phyloP scores from a whole-genome alignment of 176 grass and related monocot species.

The Oryza glaberrima region DNA sequence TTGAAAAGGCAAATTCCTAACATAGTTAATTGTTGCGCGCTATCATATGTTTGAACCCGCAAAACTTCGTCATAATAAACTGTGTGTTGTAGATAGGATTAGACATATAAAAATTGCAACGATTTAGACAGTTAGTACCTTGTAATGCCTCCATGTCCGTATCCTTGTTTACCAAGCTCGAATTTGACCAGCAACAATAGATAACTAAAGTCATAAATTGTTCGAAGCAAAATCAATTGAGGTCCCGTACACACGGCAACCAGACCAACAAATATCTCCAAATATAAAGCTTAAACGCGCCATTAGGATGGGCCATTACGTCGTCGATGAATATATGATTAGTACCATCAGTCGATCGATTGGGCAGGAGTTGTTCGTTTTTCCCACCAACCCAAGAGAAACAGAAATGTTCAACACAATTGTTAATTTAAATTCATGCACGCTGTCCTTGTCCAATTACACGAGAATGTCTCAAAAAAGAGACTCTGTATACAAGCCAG shows the following conservation, averaged over 20 bases:
- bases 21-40: not conserved
- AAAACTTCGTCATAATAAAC: not conserved
- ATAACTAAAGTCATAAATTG: not conserved
- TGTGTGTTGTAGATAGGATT: not conserved
- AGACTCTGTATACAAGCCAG: not conserved
- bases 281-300: not conserved
- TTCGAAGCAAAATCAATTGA: not conserved
- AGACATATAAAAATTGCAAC: not conserved
- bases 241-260: not conserved
- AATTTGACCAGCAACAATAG: not conserved
- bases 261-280: not conserved
- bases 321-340: not conserved
- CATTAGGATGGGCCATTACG: not conserved
- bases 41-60: not conserved
- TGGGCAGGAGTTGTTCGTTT: conserved; percentile 6
- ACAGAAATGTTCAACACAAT: not conserved
- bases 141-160: not conserved
- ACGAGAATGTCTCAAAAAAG: conserved; percentile 36
- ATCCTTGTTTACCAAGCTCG: not conserved
- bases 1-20: not conserved
- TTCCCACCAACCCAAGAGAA: conserved; percentile 34
- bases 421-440: not conserved
- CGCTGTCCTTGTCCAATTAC: conserved; percentile 34
- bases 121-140: not conserved
- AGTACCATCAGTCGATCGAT: not conserved